These are phyloP conservation scores for Misopates orontium DNA, from an alignment of 257 asterid species.

Conservation along the genomic window DNA sequence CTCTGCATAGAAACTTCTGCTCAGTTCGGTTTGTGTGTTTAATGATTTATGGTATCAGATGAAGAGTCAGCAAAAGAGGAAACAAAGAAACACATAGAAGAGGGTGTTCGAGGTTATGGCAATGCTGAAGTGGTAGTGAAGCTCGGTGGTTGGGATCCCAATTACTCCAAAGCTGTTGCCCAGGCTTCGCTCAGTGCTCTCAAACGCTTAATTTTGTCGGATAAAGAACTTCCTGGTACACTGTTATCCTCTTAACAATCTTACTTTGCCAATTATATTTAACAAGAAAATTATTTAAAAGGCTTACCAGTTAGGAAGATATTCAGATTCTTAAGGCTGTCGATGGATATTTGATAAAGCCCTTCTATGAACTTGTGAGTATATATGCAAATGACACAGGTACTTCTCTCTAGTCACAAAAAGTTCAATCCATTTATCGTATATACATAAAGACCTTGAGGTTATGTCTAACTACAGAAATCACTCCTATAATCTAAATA, in stretches of 20 bases:
- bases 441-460: no score
- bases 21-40: background rate
- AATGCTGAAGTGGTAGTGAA: slow-evolving; percentile 87
- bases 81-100: slow-evolving; percentile 53
- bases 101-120: slow-evolving; percentile 51
- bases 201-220: slow-evolving; percentile 68
- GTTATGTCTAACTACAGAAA: no score
- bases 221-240: slow-evolving; percentile 79
- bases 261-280: background rate
- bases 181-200: slow-evolving; percentile 87
- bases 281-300: no score
- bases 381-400: no score
- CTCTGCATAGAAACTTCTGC: background rate
- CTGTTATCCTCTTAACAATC: background rate
- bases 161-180: slow-evolving; percentile 66
- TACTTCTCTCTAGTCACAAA: no score
- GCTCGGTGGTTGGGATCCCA: slow-evolving; percentile 74
- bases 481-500: no score
- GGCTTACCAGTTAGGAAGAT: no score
- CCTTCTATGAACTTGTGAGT: no score
- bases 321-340: no score
- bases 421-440: background rate
- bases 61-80: slow-evolving; percentile 81
- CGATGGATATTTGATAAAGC: no score
- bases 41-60: slow-evolving; percentile 43